Base-by-base conservation (phyloP, 2,329 filamentous ascomycete species). In the Chalara sp. region DNA sequence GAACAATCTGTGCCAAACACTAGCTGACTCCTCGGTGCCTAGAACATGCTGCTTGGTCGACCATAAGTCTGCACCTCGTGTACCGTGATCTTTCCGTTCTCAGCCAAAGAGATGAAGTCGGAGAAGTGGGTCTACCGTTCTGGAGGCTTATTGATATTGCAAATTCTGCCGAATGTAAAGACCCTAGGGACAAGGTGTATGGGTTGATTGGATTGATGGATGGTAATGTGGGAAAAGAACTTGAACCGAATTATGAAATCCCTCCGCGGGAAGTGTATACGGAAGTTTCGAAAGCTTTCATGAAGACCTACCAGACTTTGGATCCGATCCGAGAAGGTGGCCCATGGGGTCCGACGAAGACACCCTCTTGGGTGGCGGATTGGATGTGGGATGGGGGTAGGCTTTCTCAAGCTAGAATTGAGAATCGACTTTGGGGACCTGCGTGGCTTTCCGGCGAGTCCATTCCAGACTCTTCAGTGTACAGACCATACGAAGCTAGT, bases 131-230 rank as follows among this genome's bases (percentile, higher is more conserved):
- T 11, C 35, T 46, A 5, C 13, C n/a, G 13, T 49, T 56, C 33
- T 29, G 43, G 8, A 33, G 40, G 10, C 43, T 58, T 1, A 12
- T 58, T 3, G 48, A 51, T 40, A 10, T 58, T 41, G 51, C 53
- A 1, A 50, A 51, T 21, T 44, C 42, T 28, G 44, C 51, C n/a
- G 32, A 47, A 1, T 53, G 30, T 6, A 11, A 12, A 5, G 52
- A 57, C 46, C 7, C 32, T 7, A 52, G 57, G 32, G 57, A 58
- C 31, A 59, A 56, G 47, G 52, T 59, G 3, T 58, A 57, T 42
- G 55, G 53, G 6, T 44, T 59, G 6, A 13, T 55, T 29, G 53
- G 53, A 7, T 30, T 59, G 30, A 57, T 57, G 47, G 48, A 54
- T 10, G 44, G 35, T 5, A 5, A 5, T 1, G 48, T 59, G 28